Percentiles rank a stretch among this genome's conserved stretches.
Evolutionary conservation across 306 rosid species (phyloP).

Genomic region (Cucurbita maxima): DNA sequence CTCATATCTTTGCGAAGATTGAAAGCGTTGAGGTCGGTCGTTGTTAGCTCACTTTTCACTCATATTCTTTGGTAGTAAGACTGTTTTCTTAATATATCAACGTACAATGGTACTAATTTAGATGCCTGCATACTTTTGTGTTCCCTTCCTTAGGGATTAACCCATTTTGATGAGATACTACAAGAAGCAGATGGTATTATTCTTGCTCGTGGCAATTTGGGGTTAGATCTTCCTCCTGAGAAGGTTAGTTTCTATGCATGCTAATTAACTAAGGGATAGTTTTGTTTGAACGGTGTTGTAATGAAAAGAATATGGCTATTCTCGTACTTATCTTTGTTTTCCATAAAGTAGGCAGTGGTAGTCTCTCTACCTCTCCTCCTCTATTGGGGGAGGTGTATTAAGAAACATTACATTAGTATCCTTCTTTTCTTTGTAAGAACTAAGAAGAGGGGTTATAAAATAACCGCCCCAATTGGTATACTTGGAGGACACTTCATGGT

Average conservation of each 20-base stretch:
- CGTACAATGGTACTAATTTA: background rate
- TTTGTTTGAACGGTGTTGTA: background rate
- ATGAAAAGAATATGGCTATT: background rate
- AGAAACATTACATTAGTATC: background rate
- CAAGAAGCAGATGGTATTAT: slow-evolving; percentile 94
- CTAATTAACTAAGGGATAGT: background rate
- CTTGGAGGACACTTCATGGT: background rate
- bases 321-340: background rate
- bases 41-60: background rate
- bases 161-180: slow-evolving; percentile 83
- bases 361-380: background rate
- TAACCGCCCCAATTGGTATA: background rate
- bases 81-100: background rate
- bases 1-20: slow-evolving; percentile 90
- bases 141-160: slow-evolving; percentile 46
- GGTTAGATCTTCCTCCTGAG: slow-evolving; percentile 94
- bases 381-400: background rate
- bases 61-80: background rate
- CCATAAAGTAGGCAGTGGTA: background rate
- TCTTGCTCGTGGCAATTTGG: slow-evolving; percentile 85
- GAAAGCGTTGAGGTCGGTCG: slow-evolving; percentile 69
- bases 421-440: background rate
- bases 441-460: background rate
- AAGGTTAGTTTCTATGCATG: slow-evolving; percentile 36
- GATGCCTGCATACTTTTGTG: background rate